phyloP scores from a whole-genome alignment of 352 stramenopile species.

The Globisporangium spiculum region DNA sequence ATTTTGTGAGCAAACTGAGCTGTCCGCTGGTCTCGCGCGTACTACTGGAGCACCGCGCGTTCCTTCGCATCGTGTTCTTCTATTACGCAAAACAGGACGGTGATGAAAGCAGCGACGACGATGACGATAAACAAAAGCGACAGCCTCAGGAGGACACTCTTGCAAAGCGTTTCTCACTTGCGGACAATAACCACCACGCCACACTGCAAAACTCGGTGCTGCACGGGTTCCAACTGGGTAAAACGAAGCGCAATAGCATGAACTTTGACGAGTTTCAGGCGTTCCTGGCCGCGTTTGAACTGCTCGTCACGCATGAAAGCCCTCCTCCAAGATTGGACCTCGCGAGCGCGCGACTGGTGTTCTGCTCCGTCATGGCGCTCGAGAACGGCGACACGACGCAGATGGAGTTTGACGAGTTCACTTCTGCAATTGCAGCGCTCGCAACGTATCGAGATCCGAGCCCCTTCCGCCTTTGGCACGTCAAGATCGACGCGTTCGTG shows the following conservation, averaged over 20 bases:
- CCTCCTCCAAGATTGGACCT: neutral
- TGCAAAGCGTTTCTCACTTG: neutral
- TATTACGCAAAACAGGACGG: constrained; percentile 48
- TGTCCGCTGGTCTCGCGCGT: constrained; percentile 39
- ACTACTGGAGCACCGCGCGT: constrained; percentile 55
- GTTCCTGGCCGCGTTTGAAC: constrained; percentile 32
- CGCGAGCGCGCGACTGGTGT: constrained; percentile 32
- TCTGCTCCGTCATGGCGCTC: constrained; percentile 44
- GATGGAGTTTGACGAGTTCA: constrained; percentile 69
- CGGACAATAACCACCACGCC: neutral
- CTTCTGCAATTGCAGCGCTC: constrained; percentile 42
- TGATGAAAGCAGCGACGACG: constrained; percentile 16
- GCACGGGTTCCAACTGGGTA: constrained; percentile 39
- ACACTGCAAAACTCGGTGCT: neutral
- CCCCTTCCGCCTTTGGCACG: constrained; percentile 50
- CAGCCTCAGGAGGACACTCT: neutral
- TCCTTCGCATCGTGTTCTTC: constrained; percentile 53
- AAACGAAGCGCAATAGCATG: constrained; percentile 58
- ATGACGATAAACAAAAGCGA: neutral
- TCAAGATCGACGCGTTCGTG: constrained; percentile 52
- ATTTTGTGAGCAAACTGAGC: constrained; percentile 42
- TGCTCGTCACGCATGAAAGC: constrained; percentile 13
- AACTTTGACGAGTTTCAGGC: constrained; percentile 44
- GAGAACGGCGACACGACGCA: constrained; percentile 48
- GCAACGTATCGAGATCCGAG: constrained; percentile 38